Evolutionary conservation across 106 monocot species (phyloP).

Genomic region (Iris macrosiphon): DNA sequence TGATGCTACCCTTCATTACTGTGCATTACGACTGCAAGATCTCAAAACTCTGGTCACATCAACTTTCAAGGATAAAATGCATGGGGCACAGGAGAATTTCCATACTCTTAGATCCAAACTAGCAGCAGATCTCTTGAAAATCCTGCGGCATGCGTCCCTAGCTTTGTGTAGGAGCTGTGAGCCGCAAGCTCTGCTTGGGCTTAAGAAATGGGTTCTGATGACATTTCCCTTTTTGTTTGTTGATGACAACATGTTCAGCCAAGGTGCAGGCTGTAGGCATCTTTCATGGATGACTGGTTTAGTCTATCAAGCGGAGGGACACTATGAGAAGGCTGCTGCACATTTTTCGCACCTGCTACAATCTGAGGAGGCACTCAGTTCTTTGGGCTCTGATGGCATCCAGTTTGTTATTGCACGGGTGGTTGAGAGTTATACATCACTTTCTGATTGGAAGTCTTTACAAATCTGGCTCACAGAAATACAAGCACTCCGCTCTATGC

Average conservation of each 20-base stretch:
- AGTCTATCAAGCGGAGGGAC: conserved; percentile 81
- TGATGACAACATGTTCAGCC: conserved; percentile 18
- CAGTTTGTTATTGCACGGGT: conserved; percentile 84
- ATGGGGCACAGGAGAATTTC: conserved; percentile 31
- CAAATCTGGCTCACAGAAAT: conserved; percentile 86
- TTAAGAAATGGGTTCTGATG: conserved; percentile 66
- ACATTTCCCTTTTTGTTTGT: conserved; percentile 52
- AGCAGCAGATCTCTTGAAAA: conserved; percentile 60
- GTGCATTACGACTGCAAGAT: conserved; percentile 59
- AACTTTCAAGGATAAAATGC: conserved; percentile 48
- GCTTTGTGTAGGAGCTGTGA: conserved; percentile 76
- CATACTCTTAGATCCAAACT: conserved; percentile 32
- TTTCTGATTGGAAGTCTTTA: conserved; percentile 95
- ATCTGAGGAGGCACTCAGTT: conserved; percentile 63
- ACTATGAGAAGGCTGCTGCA: conserved; percentile 98
- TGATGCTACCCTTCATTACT: conserved; percentile 75
- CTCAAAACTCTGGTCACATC: conserved; percentile 38
- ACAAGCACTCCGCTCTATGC: conserved; percentile 65
- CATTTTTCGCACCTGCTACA: conserved; percentile 90
- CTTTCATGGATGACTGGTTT: conserved; percentile 94
- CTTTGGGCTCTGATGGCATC: conserved; percentile 84
- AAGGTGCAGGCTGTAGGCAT: conserved; percentile 17
- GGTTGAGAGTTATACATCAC: conserved; percentile 74
- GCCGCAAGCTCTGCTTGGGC: conserved; percentile 73
- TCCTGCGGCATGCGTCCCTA: conserved; percentile 65